Conservation (phyloP, 1,139 yeast genomes). For the Nematodospora anomalae region DNA sequence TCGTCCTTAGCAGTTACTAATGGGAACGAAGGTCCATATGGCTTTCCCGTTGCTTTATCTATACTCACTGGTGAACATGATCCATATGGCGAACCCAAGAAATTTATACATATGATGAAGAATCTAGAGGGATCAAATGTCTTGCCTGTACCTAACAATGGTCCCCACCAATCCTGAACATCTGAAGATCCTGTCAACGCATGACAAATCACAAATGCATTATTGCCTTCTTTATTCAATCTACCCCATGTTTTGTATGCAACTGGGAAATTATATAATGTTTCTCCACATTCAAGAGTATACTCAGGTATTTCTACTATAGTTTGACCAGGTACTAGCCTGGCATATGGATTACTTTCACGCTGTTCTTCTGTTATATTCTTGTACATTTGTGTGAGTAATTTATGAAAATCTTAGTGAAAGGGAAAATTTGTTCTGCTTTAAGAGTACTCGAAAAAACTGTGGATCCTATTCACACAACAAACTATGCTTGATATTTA, state of each 20-base stretch:
- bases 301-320: constrained; percentile 79
- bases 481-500: no score
- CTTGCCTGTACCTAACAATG: constrained; percentile 77
- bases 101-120: constrained; percentile 82
- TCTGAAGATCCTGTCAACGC: constrained; percentile 96
- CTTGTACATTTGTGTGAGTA: constrained; percentile 19
- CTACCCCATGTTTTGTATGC: constrained; percentile 97
- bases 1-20: constrained; percentile 91
- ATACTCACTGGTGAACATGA: constrained; percentile 86
- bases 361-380: constrained; percentile 50
- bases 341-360: constrained; percentile 61
- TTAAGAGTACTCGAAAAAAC: constrained; percentile 3
- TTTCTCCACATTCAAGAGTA: constrained; percentile 80
- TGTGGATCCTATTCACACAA: no score
- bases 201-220: constrained; percentile 86
- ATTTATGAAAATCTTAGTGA: neutral
- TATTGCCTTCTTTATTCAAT: constrained; percentile 63
- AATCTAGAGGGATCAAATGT: constrained; percentile 91
- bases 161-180: constrained; percentile 99
- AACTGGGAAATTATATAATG: constrained; percentile 72
- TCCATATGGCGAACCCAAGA: constrained; percentile 95
- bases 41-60: constrained; percentile 68
- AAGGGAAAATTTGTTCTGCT: neutral
- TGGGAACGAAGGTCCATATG: constrained; percentile 95
- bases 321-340: constrained; percentile 75